Base-by-base conservation (phyloP, 805 yeast genomes). In the Saccharomycopsis sp. region DNA sequence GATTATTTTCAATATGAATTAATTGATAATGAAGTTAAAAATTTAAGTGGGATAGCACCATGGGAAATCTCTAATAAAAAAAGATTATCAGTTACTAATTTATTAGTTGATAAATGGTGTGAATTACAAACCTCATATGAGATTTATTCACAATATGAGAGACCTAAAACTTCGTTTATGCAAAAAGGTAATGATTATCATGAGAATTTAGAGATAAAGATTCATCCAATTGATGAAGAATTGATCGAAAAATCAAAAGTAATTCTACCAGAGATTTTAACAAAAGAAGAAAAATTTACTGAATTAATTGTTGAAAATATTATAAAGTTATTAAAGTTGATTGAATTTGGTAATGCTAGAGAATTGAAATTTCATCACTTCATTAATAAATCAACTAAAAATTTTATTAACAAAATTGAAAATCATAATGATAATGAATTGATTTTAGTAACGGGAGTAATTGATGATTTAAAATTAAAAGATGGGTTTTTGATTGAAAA, bases 41-140 rank as follows among this genome's bases (percentile, higher is more conserved):
- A n/a, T n/a, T n/a, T n/a, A n/a, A n/a, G n/a, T n/a, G n/a, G n/a
- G n/a, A n/a, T n/a, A n/a, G n/a, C n/a, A n/a, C n/a, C n/a, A n/a
- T n/a, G n/a, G n/a, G n/a, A n/a, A n/a, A n/a, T n/a, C n/a, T n/a
- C n/a, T n/a, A n/a, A n/a, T n/a, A n/a, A 40, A 15, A 40, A 35
- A 18, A 18, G 44, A 14, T 18, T 41, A 3, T 42, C 45, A 3
- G 46, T 42, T 4, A 78, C 88, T 0, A 69, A 66, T 40, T 53
- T 82, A 6, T 56, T 78, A 9, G 71, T 79, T 0, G 63, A 69
- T 25, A 57, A 66, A 13, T 81, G 86, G 83, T 82, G 92, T 61
- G 89, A 82, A 55, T 57, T 81, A 34, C 59, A 74, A 31, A 64
- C 61, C 15, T 64, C 69, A 44, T 81, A 74, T 52, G 64, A 66